Base-by-base conservation (phyloP, 148 eudicot genomes). In the Gaultheria prostrata region DNA sequence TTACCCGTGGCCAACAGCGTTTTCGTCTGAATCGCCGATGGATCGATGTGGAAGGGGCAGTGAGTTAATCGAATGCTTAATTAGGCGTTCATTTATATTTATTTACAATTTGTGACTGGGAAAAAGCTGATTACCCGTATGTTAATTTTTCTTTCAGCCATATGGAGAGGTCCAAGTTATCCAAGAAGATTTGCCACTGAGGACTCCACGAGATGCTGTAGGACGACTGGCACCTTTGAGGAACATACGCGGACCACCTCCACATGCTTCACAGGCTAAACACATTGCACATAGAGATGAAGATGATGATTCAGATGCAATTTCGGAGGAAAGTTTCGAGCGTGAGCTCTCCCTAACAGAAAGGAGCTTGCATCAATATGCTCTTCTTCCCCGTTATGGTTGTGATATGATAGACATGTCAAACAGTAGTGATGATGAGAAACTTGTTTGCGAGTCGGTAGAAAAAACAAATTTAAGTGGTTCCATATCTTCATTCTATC, bases 1-100 rank as follows among this genome's bases (percentile, higher is more conserved):
- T 97, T 81, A 89, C 96, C 77, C 95, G 96, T 80, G 99, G 99
- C 77, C 93, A 90, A 87, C 98, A 97, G 84, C 94, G 99, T 2
- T 97, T 97, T 82, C 93, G 86, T 87, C 88, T 97, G 48, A 93
- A 89, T 85, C 95, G 93, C 76, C 92, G 88, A 28, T 94, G 97
- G 98, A 86, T 89, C 81, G 98, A 92, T 84, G 92, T 67, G 79
- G 99, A 93, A 78, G 96, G 96, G 86, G 85, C 92, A 39, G 99
- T 97, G 93, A 90, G 94, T 88, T 75, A 49, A 72, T 80, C 35
- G 49, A 61, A 17, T 57, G 74, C 82, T 87, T 33, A 69, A 82
- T 20, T 28, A 78, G 49, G 50, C 26, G 46, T 71, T 49, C 69
- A 79, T 54, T n/a, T 82, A 26, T 85, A 69, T 49, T 63, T 12